phyloP scores from a whole-genome alignment of 1,284 basidiomycete genomes.

The Ustilago shanxiensis region DNA sequence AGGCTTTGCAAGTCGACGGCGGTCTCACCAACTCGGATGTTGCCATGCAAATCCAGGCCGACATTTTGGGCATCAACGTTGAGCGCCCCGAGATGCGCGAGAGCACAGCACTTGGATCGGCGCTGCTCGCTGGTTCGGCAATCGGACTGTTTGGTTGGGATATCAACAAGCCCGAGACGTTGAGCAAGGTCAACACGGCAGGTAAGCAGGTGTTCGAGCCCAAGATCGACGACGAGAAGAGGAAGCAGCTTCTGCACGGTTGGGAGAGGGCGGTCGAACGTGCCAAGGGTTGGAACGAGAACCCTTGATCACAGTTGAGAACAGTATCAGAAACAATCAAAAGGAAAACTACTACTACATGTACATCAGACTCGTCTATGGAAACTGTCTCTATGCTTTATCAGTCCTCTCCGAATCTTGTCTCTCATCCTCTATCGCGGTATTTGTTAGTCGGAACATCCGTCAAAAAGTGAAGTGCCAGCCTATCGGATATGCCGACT shows the following conservation, averaged over 20 bases:
- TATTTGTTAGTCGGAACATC: neutral
- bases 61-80: slow-evolving; percentile 91
- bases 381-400: neutral
- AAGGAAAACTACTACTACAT: neutral
- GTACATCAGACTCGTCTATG: neutral
- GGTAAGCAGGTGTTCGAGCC: slow-evolving; percentile 82
- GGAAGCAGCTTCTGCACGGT: slow-evolving; percentile 52
- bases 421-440: neutral
- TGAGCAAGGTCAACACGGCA: slow-evolving; percentile 88
- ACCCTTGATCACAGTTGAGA: slow-evolving; percentile 18
- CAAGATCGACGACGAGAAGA: slow-evolving; percentile 73
- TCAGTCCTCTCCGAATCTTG: too few relatives aligned
- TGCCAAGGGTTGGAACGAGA: slow-evolving; percentile 62
- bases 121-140: slow-evolving; percentile 91
- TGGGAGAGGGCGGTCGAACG: slow-evolving; percentile 65
- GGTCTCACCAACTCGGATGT: slow-evolving; percentile 74
- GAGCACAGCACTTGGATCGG: slow-evolving; percentile 96
- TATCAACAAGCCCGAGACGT: slow-evolving; percentile 83
- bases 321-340: neutral
- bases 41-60: slow-evolving; percentile 91
- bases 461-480: neutral
- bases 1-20: slow-evolving; percentile 90
- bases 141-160: slow-evolving; percentile 95
- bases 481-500: neutral
- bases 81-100: slow-evolving; percentile 95